Percentiles rank a stretch among this genome's conserved stretches.
Evolutionary conservation across 2,329 filamentous ascomycete genomes (phyloP).

Genomic region (Aspergillus neotritici): DNA sequence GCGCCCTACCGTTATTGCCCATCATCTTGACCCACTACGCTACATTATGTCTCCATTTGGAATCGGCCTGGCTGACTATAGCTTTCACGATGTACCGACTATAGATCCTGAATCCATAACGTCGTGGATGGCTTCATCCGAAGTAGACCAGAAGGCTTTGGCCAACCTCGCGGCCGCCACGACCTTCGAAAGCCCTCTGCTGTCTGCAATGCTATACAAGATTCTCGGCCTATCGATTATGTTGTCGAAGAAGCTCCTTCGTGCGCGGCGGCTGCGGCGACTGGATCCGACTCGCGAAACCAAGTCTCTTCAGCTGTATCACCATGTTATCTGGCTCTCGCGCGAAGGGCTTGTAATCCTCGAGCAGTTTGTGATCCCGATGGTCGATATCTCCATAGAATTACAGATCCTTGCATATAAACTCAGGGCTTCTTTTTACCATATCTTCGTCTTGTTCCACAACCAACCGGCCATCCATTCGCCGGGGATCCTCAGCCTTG

Average conservation of each 20-base stretch:
- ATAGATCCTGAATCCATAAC: conserved; percentile 28
- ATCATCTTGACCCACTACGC: not conserved
- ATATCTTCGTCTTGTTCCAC: conserved; percentile 94
- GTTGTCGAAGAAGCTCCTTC: conserved; percentile 75
- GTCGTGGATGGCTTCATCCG: conserved; percentile 80
- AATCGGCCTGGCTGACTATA: conserved; percentile 24
- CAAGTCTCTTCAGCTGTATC: conserved; percentile 74
- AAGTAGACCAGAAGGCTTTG: conserved; percentile 96
- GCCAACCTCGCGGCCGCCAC: conserved; percentile 80
- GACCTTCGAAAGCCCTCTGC: conserved; percentile 67
- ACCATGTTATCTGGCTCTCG: conserved; percentile 92
- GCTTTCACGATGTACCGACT: conserved; percentile 22
- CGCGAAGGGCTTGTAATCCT: conserved; percentile 84
- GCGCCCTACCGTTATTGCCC: not conserved
- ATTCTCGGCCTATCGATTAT: conserved; percentile 86
- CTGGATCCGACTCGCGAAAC: conserved; percentile 74
- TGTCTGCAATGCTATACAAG: conserved; percentile 75
- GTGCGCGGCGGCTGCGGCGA: conserved; percentile 74
- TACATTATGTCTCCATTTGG: conserved; percentile 1
- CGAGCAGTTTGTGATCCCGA: conserved; percentile 78
- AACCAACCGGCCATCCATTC: conserved; percentile 74
- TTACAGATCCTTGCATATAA: conserved; percentile 88
- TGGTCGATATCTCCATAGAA: conserved; percentile 71
- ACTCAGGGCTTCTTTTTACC: conserved; percentile 87
- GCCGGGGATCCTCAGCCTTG: conserved; percentile 46